A percentile compares a stretch with the other conserved stretches of the same genome.
These are phyloP conservation scores for Hylodesmum podocarpum DNA, from an alignment of 306 rosid genomes.

Conservation along the genomic window DNA sequence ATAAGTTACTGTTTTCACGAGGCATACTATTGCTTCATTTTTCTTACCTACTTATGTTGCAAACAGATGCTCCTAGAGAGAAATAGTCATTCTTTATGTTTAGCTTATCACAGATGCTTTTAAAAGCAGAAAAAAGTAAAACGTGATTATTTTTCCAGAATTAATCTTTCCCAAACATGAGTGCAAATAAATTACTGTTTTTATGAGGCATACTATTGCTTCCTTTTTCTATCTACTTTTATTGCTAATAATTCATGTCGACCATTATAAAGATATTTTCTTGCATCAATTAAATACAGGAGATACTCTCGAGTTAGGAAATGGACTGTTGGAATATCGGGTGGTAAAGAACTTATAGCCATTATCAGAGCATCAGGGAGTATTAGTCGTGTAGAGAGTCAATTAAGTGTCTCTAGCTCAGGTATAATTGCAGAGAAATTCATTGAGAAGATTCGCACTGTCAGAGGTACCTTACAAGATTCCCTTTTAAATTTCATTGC, in stretches of 20 bases:
- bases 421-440: constrained; percentile 79
- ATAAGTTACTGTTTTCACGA: constrained; percentile 23
- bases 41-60: not conserved
- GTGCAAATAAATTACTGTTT: constrained; percentile 18
- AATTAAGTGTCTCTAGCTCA: constrained; percentile 59
- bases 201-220: constrained; percentile 9
- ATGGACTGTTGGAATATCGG: constrained; percentile 80
- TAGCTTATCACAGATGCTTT: no score
- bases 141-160: not conserved
- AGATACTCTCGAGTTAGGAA: constrained; percentile 70
- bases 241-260: not conserved
- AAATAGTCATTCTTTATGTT: no score
- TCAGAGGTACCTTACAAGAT: constrained; percentile 58
- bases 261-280: not conserved
- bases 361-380: constrained; percentile 91
- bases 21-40: constrained; percentile 1
- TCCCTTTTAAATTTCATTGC: constrained; percentile 2
- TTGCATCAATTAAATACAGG: constrained; percentile 42
- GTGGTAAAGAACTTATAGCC: constrained; percentile 81
- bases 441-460: constrained; percentile 81
- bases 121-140: not conserved
- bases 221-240: constrained; percentile 7
- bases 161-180: not conserved
- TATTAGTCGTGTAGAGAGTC: constrained; percentile 72
- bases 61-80: not conserved